A percentile compares a stretch with the other conserved stretches of the same genome.
These are phyloP conservation scores for Biscutella laevigata DNA, from an alignment of 441 rosid genomes.

Conservation along the genomic window DNA sequence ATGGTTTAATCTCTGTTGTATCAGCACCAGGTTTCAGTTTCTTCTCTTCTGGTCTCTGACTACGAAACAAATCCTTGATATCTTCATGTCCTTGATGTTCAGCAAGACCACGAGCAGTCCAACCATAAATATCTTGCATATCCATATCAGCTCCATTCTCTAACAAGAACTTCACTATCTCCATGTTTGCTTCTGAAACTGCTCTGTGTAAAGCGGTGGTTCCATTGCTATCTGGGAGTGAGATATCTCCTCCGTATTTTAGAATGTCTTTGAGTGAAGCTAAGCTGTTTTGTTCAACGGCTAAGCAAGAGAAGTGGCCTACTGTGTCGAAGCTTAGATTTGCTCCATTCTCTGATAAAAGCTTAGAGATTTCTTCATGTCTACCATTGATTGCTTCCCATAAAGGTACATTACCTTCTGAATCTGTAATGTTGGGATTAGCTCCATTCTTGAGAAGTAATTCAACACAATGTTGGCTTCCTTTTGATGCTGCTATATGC, in stretches of 20 bases:
- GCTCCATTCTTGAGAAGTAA: conserved; percentile 70
- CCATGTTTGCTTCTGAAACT: conserved; percentile 61
- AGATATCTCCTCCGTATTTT: conserved; percentile 54
- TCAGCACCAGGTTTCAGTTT: conserved; percentile 15
- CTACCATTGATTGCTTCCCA: conserved; percentile 82
- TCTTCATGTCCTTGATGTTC: conserved; percentile 82
- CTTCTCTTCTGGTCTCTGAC: conserved; percentile 21
- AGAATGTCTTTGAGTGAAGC: conserved; percentile 49
- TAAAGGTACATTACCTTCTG: conserved; percentile 70
- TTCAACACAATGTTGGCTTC: conserved; percentile 50
- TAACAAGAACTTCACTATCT: conserved; percentile 59
- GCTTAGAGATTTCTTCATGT: conserved; percentile 42
- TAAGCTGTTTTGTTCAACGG: conserved; percentile 55
- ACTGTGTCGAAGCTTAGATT: conserved; percentile 43
- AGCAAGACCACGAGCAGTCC: conserved; percentile 70
- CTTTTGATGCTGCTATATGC: conserved; percentile 79
- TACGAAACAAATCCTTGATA: conserved; percentile 36
- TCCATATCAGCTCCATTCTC: conserved; percentile 75
- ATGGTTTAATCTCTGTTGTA: conserved; percentile 26
- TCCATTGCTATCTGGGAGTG: conserved; percentile 39
- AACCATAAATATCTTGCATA: conserved; percentile 54
- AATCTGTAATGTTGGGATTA: conserved; percentile 71
- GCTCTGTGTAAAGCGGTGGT: conserved; percentile 64
- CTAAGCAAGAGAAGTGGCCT: conserved; percentile 45
- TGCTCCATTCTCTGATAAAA: conserved; percentile 64